phyloP scores from a whole-genome alignment of 768 basidiomycete species.

The Lactarius vividus region DNA sequence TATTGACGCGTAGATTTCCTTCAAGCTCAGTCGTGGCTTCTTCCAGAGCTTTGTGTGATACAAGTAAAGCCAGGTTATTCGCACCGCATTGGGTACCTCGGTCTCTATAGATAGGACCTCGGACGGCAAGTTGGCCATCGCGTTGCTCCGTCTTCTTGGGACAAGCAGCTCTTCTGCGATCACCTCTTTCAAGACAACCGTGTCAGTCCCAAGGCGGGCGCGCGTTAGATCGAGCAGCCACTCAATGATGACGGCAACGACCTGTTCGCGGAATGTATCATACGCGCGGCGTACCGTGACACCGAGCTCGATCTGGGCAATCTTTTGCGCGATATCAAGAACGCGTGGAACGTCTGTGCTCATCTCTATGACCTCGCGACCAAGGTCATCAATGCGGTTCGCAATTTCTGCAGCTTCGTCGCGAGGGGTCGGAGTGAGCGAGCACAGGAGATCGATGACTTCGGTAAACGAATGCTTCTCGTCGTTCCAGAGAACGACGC shows the following conservation, averaged over 20 bases:
- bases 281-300: slow-evolving; percentile 85
- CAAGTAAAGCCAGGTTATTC: slow-evolving; percentile 73
- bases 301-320: slow-evolving; percentile 86
- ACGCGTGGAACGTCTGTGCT: slow-evolving; percentile 51
- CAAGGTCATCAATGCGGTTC: slow-evolving; percentile 68
- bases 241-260: slow-evolving; percentile 79
- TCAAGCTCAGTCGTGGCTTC: slow-evolving; percentile 71
- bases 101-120: slow-evolving; percentile 36
- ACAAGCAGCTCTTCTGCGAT: slow-evolving; percentile 68
- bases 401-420: slow-evolving; percentile 59
- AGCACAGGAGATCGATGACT: slow-evolving; percentile 69
- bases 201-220: slow-evolving; percentile 64
- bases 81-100: slow-evolving; percentile 48
- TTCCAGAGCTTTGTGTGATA: slow-evolving; percentile 88
- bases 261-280: slow-evolving; percentile 87
- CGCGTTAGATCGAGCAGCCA: slow-evolving; percentile 82
- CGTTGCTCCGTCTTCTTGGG: slow-evolving; percentile 53
- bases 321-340: slow-evolving; percentile 73
- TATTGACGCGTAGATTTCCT: slow-evolving; percentile 78
- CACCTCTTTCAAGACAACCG: slow-evolving; percentile 65
- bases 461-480: slow-evolving; percentile 95
- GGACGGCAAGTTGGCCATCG: slow-evolving; percentile 41
- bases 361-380: slow-evolving; percentile 82
- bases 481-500: slow-evolving; percentile 91
- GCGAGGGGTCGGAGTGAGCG: slow-evolving; percentile 47